A percentile compares a stretch with the other conserved stretches of the same genome.
These are phyloP conservation scores for Hordeum vulgare DNA, from an alignment of 176 grass and related monocot genomes.

Conservation along the genomic window DNA sequence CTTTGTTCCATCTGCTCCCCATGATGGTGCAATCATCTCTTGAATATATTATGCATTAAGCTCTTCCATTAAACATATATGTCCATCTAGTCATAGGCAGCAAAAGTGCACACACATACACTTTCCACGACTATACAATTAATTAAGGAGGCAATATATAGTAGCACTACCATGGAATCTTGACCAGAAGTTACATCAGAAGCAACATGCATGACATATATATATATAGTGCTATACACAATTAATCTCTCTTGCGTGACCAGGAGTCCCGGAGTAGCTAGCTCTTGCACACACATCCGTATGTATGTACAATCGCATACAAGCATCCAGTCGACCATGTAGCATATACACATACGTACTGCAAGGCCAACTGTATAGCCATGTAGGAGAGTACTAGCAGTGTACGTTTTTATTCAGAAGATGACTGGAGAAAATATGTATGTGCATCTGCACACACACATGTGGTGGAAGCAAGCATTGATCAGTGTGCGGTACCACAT, in stretches of 20 bases:
- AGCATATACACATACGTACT: not conserved
- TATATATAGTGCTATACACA: not conserved
- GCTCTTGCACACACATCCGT: not conserved
- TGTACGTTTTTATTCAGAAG: not conserved
- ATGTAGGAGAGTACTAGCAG: not conserved
- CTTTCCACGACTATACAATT: conserved; percentile 18
- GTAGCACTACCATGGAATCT: conserved; percentile 8
- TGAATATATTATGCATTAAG: conserved; percentile 22
- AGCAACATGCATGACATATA: not conserved
- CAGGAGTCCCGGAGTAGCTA: not conserved
- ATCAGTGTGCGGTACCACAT: conserved; percentile 28
- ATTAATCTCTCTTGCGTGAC: not conserved
- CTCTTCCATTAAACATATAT: conserved; percentile 21
- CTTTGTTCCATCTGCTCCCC: conserved; percentile 84
- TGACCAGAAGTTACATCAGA: conserved; percentile 32
- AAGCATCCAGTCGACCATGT: not conserved
- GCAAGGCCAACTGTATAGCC: not conserved
- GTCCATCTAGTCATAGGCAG: conserved; percentile 22
- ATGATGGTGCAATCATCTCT: conserved; percentile 68
- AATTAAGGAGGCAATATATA: conserved; percentile 15
- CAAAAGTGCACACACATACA: conserved; percentile 34
- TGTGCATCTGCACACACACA: not conserved
- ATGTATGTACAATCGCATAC: not conserved
- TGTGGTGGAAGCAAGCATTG: conserved; percentile 14
- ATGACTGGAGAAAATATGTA: not conserved